Conservation (phyloP, 768 basidiomycete species). For the Crucibulum laeve region DNA sequence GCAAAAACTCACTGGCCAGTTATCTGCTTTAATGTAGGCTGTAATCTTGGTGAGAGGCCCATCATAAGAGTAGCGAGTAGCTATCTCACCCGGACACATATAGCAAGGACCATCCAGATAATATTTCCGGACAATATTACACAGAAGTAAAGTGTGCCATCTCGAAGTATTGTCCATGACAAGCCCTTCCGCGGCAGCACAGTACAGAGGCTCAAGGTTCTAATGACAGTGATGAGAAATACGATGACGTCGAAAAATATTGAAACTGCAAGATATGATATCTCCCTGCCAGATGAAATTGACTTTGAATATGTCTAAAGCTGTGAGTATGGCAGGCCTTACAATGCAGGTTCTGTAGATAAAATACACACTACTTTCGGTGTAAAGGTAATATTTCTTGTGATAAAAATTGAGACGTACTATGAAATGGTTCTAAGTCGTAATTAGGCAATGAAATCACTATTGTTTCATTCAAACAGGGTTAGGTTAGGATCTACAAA, state of each 20-base stretch:
- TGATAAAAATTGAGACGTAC: constrained; percentile 2
- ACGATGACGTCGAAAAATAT: constrained; percentile 22
- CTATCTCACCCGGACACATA: constrained; percentile 15
- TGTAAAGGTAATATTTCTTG: not conserved
- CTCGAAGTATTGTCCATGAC: constrained; percentile 17
- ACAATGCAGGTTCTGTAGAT: constrained; percentile 8
- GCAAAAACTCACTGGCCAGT: constrained; percentile 24
- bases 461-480: not conserved
- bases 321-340: not conserved
- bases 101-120: constrained; percentile 20
- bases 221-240: constrained; percentile 15
- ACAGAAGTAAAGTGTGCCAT: constrained; percentile 21
- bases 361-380: constrained; percentile 9
- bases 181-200: constrained; percentile 5
- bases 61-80: not conserved
- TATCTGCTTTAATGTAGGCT: constrained; percentile 21
- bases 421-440: constrained; percentile 9
- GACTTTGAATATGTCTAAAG: too few relatives aligned
- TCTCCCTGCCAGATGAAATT: too few relatives aligned
- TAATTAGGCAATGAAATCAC: constrained; percentile 8
- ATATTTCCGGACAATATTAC: constrained; percentile 21
- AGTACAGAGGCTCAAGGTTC: constrained; percentile 8
- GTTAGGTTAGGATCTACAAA: too few relatives aligned
- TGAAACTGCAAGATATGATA: constrained; percentile 17
- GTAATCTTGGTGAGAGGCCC: too few relatives aligned